Base-by-base conservation (phyloP, 2,329 filamentous ascomycete genomes). In the Pseudocercospora pini-densiflorae region DNA sequence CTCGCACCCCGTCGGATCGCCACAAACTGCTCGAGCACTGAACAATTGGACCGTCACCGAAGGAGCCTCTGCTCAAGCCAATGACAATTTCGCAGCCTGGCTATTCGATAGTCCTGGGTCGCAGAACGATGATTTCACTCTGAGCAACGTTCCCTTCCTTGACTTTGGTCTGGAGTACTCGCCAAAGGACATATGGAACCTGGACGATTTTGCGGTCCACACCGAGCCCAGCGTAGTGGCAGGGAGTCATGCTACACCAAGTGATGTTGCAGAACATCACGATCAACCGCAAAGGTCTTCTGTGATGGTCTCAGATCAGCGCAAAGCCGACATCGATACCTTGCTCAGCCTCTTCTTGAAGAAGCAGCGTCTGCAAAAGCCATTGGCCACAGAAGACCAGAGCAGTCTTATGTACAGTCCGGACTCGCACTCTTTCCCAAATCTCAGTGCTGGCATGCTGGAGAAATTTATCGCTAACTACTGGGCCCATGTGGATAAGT, bases 401-500 rank as follows among this genome's bases (percentile, higher is more conserved):
- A 53, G 47, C 6, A 62, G 62, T 19, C 47, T 71, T 1, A 55
- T 69, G 14, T 64, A 63, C 43, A 61, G n/a, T 19, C 43, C 55
- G 8, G 69, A 70, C 19, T 59, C 59, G 12, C 55, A 66, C 14
- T 62, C 65, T 12, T 67, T 72, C n/a, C 71, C 73, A 68, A 84
- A 88, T 14, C 82, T 97, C 65, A 96, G 93, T 77, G 85, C 92
- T 72, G 89, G 90, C 74, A 96, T 96, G 90, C 95, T 98, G 91
- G 92, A 97, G 78, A 89, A 89, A 3, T 97, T 97, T 75, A 93
- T 96, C 70, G 86, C 88, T 16, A 94, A 92, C 0, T 98, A 96
- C 78, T 98, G 94, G 94, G 85, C 90, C 63, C 90, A 97, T 77
- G 96, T 97, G 75, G 94, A 94, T 77, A 89, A 93, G 57, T 94